phyloP scores from a whole-genome alignment of 352 stramenopile genomes.

The Phytophthora sp. region DNA sequence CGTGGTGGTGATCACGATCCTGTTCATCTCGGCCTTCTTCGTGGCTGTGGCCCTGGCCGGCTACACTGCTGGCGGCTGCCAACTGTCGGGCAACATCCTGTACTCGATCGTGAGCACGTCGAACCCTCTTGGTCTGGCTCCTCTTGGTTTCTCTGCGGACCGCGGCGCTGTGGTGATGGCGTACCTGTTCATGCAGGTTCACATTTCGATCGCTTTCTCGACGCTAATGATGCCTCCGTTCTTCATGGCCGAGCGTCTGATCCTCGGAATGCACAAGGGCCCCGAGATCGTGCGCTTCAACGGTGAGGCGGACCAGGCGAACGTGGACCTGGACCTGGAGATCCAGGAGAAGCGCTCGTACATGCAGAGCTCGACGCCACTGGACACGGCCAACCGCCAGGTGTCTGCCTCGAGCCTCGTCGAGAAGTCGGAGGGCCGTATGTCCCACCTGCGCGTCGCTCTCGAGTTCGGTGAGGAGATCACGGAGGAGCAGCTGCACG shows the following conservation, averaged over 20 bases:
- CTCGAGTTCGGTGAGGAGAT: slow-evolving; percentile 39
- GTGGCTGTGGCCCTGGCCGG: slow-evolving; percentile 34
- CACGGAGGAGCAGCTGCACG: slow-evolving; percentile 22
- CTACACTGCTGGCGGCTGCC: slow-evolving; percentile 48
- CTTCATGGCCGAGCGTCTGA: slow-evolving; percentile 52
- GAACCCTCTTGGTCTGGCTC: slow-evolving; percentile 20
- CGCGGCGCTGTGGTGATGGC: slow-evolving; percentile 42
- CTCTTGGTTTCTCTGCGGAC: slow-evolving; percentile 46
- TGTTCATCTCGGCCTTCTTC: slow-evolving; percentile 48
- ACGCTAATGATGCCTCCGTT: slow-evolving; percentile 48
- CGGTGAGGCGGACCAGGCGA: slow-evolving; percentile 10
- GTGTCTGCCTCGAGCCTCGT: slow-evolving; percentile 3
- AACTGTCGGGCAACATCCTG: slow-evolving; percentile 58
- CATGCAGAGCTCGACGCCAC: slow-evolving; percentile 6
- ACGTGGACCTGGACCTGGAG: slow-evolving; percentile 12
- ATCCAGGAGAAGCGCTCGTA: slow-evolving; percentile 28
- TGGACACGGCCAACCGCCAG: slow-evolving; percentile 31
- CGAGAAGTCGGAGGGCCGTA: slow-evolving; percentile 13
- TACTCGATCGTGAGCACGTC: slow-evolving; percentile 48
- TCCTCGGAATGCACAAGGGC: slow-evolving; percentile 58
- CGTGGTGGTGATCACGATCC: slow-evolving; percentile 43
- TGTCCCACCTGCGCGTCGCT: slow-evolving; percentile 2
- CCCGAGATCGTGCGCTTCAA: slow-evolving; percentile 6
- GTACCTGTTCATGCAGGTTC: slow-evolving; percentile 49
- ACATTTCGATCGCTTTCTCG: slow-evolving; percentile 43